Base-by-base conservation (phyloP, 352 stramenopile species). In the Globisporangium spiculum region DNA sequence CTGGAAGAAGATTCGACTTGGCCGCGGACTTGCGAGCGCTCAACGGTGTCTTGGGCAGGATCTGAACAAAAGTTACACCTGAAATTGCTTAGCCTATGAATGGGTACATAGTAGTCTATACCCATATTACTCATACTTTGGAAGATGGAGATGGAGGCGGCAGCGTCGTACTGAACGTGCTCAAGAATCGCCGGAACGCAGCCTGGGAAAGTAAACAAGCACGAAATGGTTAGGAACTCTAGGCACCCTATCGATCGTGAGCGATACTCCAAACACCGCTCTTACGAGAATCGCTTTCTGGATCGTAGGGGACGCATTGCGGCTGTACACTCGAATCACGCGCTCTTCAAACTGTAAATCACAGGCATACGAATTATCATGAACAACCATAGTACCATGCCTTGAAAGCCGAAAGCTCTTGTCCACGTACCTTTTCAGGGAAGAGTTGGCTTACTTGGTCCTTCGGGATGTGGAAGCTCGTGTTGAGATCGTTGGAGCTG, bases 371-470 rank as follows among this genome's bases (percentile, higher is more conserved):
- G 3, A 20, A 9, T 22, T 6, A 55, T 8, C 48, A 24, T 16
- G 41, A 50, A 50, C 5, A 48, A n/a, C 16, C 44, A 24, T 24
- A 1, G 44, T 4, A 24, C 16, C 6, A 2, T 52, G 7, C 3
- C 4, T 41, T 18, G 16, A 38, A 10, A 20, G 6, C 5, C 26
- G 1, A 55, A 38, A 24, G 2, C 18, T 6, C 53, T 30, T 7
- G 12, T 27, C 4, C 10, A n/a, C 60, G n/a, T 73, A 91, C 85
- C 83, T 93, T 92, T 68, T 94, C 86, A 0, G 87, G 87, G 60
- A 93, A 92, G 3, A 95, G 75, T 64, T 92, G 68, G 54, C 84
- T 93, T 16, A 95, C 87, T 86, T 95, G 61, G 16, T 91, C 73
- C 60, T 92, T 92, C 0, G 83, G 81, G 52, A 92, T 93, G 72